Conservation (phyloP, 441 rosid species). For the Arabidopsis lyrata region DNA sequence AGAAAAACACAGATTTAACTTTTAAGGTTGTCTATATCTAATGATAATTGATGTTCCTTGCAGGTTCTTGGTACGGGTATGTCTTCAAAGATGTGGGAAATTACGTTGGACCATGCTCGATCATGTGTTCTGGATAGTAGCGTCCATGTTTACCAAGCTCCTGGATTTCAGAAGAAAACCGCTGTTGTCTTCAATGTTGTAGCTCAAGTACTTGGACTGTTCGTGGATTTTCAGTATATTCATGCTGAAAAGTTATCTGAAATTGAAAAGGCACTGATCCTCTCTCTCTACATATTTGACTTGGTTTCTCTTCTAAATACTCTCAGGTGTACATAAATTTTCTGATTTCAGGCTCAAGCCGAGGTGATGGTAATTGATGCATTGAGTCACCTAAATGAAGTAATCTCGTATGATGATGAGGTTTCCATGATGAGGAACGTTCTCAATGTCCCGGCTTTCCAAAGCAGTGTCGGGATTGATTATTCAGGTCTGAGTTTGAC, state of each 20-base stretch:
- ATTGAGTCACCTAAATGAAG: conserved; percentile 66
- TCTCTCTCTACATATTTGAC: conserved; percentile 7
- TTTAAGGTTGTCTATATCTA: neutral
- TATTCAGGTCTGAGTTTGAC: conserved; percentile 59
- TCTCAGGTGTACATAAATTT: neutral
- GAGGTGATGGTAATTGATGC: conserved; percentile 69
- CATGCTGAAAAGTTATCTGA: conserved; percentile 74
- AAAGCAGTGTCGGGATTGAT: conserved; percentile 62
- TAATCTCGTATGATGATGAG: conserved; percentile 69
- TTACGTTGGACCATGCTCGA: conserved; percentile 84
- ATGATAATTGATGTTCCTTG: conserved; percentile 27
- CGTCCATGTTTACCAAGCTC: conserved; percentile 63
- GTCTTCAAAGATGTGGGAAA: conserved; percentile 99
- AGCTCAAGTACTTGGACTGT: conserved; percentile 82
- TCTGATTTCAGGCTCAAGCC: conserved; percentile 71
- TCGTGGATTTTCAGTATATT: conserved; percentile 69
- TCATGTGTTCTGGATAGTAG: conserved; percentile 82
- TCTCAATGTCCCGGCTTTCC: conserved; percentile 51
- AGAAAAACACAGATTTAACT: neutral
- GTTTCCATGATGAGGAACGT: conserved; percentile 54
- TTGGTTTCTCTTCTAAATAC: conserved; percentile 20
- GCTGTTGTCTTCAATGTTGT: conserved; percentile 90
- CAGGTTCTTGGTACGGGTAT: conserved; percentile 98
- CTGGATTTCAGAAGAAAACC: conserved; percentile 64
- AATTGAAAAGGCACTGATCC: conserved; percentile 72